Conservation (phyloP, 768 basidiomycete genomes). For the Lentinus tigrinus region DNA sequence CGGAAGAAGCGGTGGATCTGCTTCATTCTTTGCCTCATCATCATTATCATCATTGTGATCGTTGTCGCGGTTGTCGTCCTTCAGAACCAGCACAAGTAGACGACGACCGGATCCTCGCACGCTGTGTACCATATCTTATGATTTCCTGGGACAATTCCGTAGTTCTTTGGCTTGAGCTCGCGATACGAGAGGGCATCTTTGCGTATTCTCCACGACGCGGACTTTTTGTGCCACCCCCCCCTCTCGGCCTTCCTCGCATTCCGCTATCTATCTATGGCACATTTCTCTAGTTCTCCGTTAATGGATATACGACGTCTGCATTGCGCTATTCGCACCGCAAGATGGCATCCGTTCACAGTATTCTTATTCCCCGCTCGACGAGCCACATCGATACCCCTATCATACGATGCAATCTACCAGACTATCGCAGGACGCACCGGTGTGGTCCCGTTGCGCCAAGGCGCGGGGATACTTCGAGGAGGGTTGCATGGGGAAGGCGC, state of each 20-base stretch:
- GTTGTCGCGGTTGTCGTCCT: conserved; percentile 60
- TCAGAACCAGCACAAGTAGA: conserved; percentile 38
- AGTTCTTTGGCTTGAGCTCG: conserved; percentile 2
- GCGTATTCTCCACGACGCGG: not conserved
- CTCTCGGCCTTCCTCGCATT: conserved; percentile 3
- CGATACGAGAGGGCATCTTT: conserved; percentile 5
- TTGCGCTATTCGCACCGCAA: not conserved
- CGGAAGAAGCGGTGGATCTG: conserved; percentile 98
- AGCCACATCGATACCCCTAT: conserved; percentile 9
- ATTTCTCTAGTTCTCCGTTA: not conserved
- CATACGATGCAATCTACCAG: not conserved
- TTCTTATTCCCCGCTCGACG: no score
- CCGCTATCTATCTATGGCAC: conserved; percentile 12
- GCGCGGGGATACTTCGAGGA: not conserved
- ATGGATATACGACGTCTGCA: conserved; percentile 6
- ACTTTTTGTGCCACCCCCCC: not conserved
- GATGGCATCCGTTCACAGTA: not conserved
- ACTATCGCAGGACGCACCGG: not conserved
- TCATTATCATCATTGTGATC: conserved; percentile 66
- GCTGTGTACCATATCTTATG: conserved; percentile 5
- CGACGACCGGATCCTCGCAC: not conserved
- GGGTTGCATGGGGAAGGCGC: not conserved
- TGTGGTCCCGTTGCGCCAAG: not conserved
- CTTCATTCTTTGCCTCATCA: conserved; percentile 66
- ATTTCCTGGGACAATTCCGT: conserved; percentile 14